phyloP scores from a whole-genome alignment of 768 basidiomycete genomes.

The Clathrus columnatus region DNA sequence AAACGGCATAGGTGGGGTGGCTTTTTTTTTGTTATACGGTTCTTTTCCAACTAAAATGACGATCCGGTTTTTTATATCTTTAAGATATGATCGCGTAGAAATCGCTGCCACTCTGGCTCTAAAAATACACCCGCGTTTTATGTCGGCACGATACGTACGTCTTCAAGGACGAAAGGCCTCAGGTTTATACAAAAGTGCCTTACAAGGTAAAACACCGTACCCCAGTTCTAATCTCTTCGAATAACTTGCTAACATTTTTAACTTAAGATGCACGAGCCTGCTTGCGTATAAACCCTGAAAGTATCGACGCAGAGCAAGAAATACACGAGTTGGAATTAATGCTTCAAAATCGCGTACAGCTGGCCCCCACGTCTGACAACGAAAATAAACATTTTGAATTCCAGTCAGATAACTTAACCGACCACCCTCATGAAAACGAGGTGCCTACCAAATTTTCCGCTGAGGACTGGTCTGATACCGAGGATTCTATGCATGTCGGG shows the following conservation, averaged over 20 bases:
- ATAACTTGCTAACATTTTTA: not conserved
- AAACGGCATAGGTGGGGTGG: not conserved
- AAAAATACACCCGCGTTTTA: not conserved
- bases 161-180: not conserved
- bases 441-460: not conserved
- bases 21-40: not conserved
- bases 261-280: not conserved
- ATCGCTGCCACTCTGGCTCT: not conserved
- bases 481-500: conserved; percentile 14
- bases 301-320: not conserved
- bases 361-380: too few relatives aligned
- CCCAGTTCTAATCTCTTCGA: not conserved
- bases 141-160: not conserved
- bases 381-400: not conserved
- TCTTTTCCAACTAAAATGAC: not conserved
- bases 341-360: too few relatives aligned
- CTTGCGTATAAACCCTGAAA: not conserved
- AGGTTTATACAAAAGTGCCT: not conserved
- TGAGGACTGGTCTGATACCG: conserved; percentile 13
- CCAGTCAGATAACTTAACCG: not conserved
- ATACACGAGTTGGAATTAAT: not conserved
- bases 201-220: not conserved
- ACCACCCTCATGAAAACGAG: not conserved
- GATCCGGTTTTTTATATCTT: not conserved
- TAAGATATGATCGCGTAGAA: not conserved